Percentiles rank a stretch among this genome's conserved stretches.
These are phyloP conservation scores for Reutealis trisperma DNA, from an alignment of 345 rosid genomes.

Conservation along the genomic window DNA sequence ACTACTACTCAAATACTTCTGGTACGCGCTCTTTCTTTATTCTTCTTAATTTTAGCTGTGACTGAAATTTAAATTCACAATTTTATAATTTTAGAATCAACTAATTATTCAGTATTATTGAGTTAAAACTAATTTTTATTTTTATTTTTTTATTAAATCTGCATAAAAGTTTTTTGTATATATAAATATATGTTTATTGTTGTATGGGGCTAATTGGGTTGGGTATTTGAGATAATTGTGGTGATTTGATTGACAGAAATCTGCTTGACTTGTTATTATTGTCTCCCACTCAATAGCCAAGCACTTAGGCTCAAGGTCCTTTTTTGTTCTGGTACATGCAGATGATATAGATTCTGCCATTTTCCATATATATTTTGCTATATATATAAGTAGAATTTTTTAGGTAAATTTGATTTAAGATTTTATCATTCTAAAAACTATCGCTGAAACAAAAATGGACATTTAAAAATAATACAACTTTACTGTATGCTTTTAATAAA, in stretches of 20 bases:
- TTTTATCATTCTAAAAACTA: no score
- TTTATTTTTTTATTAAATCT: no score
- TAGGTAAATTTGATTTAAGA: no score
- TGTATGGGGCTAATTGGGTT: constrained; percentile 20
- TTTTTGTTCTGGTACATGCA: constrained; percentile 16
- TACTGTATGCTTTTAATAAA: constrained; percentile 14
- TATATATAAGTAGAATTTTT: no score
- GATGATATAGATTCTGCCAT: constrained; percentile 16
- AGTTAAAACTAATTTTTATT: no score
- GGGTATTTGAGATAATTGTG: constrained; percentile 11
- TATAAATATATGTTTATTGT: background rate
- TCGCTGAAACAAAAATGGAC: no score
- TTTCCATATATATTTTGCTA: background rate
- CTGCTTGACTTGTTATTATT: constrained; percentile 29
- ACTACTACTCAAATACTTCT: background rate
- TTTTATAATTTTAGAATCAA: no score
- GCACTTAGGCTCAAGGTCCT: constrained; percentile 22
- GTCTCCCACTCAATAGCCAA: constrained; percentile 34
- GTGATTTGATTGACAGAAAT: constrained; percentile 38
- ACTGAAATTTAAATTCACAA: no score
- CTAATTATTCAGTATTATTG: no score
- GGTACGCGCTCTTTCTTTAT: constrained; percentile 25
- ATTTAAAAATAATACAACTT: background rate
- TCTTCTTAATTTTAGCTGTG: background rate
- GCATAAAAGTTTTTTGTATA: background rate